phyloP scores from a whole-genome alignment of 495 filamentous ascomycete genomes.

The Xylaria grammica region DNA sequence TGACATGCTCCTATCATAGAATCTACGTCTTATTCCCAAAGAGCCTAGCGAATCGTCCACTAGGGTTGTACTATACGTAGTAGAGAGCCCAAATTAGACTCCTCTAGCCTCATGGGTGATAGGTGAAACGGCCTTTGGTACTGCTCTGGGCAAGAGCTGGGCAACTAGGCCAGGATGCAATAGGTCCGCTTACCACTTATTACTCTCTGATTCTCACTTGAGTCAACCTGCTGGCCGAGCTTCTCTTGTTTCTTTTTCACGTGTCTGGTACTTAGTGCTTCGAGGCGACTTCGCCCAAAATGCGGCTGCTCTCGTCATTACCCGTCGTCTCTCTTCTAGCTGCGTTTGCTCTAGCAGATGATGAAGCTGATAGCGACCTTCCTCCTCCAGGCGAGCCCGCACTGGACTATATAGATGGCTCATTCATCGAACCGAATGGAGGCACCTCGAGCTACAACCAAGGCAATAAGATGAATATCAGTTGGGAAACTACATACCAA shows the following conservation, averaged over 20 bases:
- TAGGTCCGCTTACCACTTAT: conserved; percentile 4
- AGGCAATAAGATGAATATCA: conserved; percentile 32
- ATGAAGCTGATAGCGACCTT: conserved; percentile 28
- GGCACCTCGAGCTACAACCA: conserved; percentile 22
- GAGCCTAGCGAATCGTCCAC: conserved; percentile 7
- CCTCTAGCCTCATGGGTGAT: conserved; percentile 3
- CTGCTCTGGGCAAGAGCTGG: background rate
- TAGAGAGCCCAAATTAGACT: background rate
- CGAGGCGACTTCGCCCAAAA: conserved; percentile 12
- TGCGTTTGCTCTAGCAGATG: conserved; percentile 22
- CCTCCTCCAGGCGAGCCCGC: conserved; percentile 31
- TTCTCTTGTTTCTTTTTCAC: background rate
- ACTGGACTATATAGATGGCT: conserved; percentile 24
- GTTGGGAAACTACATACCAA: conserved; percentile 33
- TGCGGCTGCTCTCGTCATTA: conserved; percentile 28
- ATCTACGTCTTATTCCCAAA: conserved; percentile 25
- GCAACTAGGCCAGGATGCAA: background rate
- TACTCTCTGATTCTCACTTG: background rate
- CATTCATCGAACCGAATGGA: conserved; percentile 29
- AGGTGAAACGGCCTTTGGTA: background rate
- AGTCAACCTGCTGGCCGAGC: conserved; percentile 4
- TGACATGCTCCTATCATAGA: conserved; percentile 10
- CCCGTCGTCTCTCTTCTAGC: conserved; percentile 25
- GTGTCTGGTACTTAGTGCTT: background rate
- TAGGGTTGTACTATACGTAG: background rate